Conservation (phyloP, 495 filamentous ascomycete species). For the Polyplosphaeria fusca region DNA sequence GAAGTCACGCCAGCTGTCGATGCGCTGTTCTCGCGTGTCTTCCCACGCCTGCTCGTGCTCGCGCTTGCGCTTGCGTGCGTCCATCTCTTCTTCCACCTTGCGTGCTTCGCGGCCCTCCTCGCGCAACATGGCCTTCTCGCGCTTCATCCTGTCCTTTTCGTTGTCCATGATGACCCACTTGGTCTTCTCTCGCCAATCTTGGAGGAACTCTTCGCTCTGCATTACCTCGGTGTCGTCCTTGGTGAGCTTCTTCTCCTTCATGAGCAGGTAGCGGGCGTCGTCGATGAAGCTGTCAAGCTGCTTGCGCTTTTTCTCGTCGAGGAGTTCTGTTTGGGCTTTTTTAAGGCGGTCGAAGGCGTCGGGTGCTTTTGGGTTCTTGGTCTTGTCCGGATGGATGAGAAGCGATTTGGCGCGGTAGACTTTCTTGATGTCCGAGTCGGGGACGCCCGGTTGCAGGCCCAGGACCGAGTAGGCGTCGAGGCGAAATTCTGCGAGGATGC, state of each 20-base stretch:
- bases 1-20: slow-evolving; percentile 92
- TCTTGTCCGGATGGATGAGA: slow-evolving; percentile 98
- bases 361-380: slow-evolving; percentile 82
- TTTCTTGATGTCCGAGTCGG: slow-evolving; percentile 93
- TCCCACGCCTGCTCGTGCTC: slow-evolving; percentile 95
- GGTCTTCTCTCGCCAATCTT: slow-evolving; percentile 88
- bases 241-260: slow-evolving; percentile 90
- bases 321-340: slow-evolving; percentile 83
- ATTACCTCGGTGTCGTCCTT: slow-evolving; percentile 76
- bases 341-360: slow-evolving; percentile 97
- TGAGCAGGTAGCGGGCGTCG: slow-evolving; percentile 89
- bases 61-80: slow-evolving; percentile 84
- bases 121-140: slow-evolving; percentile 90
- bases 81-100: slow-evolving; percentile 81
- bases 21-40: slow-evolving; percentile 81
- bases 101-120: slow-evolving; percentile 92
- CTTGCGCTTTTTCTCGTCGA: slow-evolving; percentile 88
- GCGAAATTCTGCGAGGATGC: slow-evolving; percentile 81
- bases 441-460: slow-evolving; percentile 90
- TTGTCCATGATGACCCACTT: slow-evolving; percentile 88
- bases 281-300: slow-evolving; percentile 91
- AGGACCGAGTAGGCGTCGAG: slow-evolving; percentile 94
- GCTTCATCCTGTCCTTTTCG: slow-evolving; percentile 76
- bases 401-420: slow-evolving; percentile 94
- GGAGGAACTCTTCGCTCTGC: slow-evolving; percentile 73